Evolutionary conservation across 2,329 filamentous ascomycete species (phyloP), one percentile per base, ranked within the genome.

Genomic region (Apiospora koreana): DNA sequence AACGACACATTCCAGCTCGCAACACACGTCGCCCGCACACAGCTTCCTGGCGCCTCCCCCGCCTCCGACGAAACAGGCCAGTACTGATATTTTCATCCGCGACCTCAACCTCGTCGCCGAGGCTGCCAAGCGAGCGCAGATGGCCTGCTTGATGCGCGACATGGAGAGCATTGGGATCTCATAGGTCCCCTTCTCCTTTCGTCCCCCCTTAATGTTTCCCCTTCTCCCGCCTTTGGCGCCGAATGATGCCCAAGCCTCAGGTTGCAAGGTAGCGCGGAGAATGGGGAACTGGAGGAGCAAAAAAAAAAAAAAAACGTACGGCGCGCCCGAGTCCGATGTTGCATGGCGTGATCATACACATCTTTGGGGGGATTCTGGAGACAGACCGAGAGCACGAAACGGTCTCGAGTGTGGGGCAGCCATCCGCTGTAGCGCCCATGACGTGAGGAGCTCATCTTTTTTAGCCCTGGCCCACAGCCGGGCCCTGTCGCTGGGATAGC

Each of bases 51-150:
- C 75, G 65, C 73, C 75, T 66, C 76, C 76, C 46, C 75, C 77
- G 14, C 75, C 73, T 21, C 72, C 67, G 64, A 72, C 69, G 3
- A 75, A 75, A 72, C 72, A 71, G 18, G 72, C 77, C 54, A 86
- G 77, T 73, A 80, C 86, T 68, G 87, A 89, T 69, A 74, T 82
- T 38, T 94, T 94, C 78, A 86, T 97, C 71, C 90, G 91, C 76
- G 92, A 97, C 81, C 93, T 95, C 77, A 95, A 89, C 71, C 88
- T 98, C 41, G 88, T 98, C 54, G 95, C 95, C 45, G 95, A 98
- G 84, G 95, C 95, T 1, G 95, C 94, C 58, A 97, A 97, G 83
- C 87, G 95, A 54, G 95, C 95, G 12, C 94, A 98, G 82, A 93
- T 98, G 86, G 94, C 94, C 54, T 91, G 94, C 77, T 85, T 98